Evolutionary conservation across 352 stramenopile species (phyloP), one percentile per base, ranked within the genome.

Genomic region (Pythium folliculosum): DNA sequence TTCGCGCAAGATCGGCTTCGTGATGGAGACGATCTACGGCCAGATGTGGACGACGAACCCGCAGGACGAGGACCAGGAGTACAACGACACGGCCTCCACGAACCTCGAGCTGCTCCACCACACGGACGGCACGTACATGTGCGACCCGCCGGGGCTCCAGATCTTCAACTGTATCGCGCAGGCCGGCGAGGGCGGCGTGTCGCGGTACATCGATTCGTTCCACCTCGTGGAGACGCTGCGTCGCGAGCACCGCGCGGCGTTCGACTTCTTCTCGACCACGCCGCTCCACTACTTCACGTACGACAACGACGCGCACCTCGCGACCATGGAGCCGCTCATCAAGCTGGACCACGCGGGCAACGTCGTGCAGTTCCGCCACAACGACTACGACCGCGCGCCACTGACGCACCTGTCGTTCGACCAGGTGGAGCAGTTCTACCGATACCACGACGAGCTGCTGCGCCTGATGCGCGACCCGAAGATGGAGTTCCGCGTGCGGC

Each of bases 31-130:
- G 22, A 94, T 96, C 63, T 96, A 96, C 70, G 89, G 89, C 43
- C 83, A 75, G n/a, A 95, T 96, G 87, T 96, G 87, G 87, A 95
- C 86, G 32, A 96, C 89, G 12, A 90, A 89, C 57, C 87, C 88
- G 22, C 72, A 88, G 66, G 82, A 70, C 22, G 78, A 85, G 8
- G 78, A 78, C 1, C 81, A 95, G 58, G 63, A 65, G 51, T 94
- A 95, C 75, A 96, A 96, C 56, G 89, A 96, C 78, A 96, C 89
- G 27, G 89, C 89, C 45, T 93, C 84, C 10, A 95, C 87, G 6
- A 95, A 96, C 65, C 55, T 92, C 19, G 89, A 91, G 72, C 74
- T 96, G 61, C 72, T 91, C 59, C 82, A 86, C 49, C 89, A 96
- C 82, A 96, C 89, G 32, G 89, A 96, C 67, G 85, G 84, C 73